Conservation (phyloP, 2,329 filamentous ascomycete genomes). For the Colletotrichum sp. region DNA sequence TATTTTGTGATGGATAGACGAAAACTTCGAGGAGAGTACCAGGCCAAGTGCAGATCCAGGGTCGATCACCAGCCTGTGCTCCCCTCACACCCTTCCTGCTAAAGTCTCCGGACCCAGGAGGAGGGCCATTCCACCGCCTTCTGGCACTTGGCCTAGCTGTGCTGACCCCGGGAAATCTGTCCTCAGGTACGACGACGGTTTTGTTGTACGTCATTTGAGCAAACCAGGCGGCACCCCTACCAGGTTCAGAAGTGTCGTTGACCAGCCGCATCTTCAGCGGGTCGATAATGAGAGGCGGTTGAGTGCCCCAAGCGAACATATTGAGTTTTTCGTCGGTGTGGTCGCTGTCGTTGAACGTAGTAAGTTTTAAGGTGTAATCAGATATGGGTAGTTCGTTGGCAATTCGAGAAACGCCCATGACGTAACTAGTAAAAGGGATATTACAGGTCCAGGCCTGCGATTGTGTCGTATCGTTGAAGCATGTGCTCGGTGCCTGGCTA, state of each 20-base stretch:
- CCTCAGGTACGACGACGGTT: constrained; percentile 57
- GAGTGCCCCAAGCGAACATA: constrained; percentile 53
- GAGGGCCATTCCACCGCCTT: not conserved
- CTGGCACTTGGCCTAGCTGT: constrained; percentile 15
- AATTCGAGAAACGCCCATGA: constrained; percentile 43
- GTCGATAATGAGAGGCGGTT: constrained; percentile 49
- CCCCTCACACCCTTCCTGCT: constrained; percentile 40
- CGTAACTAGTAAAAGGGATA: constrained; percentile 50
- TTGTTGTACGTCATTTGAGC: constrained; percentile 58
- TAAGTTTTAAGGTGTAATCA: constrained; percentile 46
- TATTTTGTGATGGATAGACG: constrained; percentile 60
- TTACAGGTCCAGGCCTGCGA: constrained; percentile 69
- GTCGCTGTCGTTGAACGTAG: constrained; percentile 42
- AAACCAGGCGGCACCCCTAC: constrained; percentile 61
- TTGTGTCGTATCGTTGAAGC: constrained; percentile 60
- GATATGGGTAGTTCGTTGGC: constrained; percentile 28
- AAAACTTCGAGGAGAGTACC: constrained; percentile 60
- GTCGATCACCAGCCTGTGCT: constrained; percentile 51
- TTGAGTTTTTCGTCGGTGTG: constrained; percentile 29
- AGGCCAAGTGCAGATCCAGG: constrained; percentile 66
- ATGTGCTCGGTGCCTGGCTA: constrained; percentile 55
- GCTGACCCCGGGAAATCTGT: constrained; percentile 32
- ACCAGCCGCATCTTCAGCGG: constrained; percentile 50
- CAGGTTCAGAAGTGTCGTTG: constrained; percentile 52
- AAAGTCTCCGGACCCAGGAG: constrained; percentile 27